A percentile compares a stretch with the other conserved stretches of the same genome.
phyloP scores from a whole-genome alignment of 441 rosid species.

The Macaranga tanarius region DNA sequence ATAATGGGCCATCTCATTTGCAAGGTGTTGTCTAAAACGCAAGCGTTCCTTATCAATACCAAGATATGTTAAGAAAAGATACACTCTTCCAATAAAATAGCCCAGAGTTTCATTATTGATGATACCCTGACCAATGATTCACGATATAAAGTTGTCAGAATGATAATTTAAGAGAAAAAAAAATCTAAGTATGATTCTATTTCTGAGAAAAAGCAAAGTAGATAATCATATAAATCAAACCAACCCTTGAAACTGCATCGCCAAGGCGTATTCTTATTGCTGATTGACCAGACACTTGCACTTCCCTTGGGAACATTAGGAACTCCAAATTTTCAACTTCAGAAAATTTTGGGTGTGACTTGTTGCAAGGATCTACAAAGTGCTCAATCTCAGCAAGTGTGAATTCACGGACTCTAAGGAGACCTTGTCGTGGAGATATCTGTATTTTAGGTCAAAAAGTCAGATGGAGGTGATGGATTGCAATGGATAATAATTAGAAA shows the following conservation, averaged over 20 bases:
- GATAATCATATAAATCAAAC: conserved; percentile 4
- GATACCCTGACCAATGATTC: conserved; percentile 41
- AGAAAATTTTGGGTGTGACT: no score
- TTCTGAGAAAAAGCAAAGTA: conserved; percentile 1
- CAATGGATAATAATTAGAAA: no score
- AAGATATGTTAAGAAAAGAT: conserved; percentile 54
- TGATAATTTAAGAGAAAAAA: background rate
- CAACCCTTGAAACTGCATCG: conserved; percentile 60
- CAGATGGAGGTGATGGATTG: no score
- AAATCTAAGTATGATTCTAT: no score
- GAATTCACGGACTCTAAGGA: no score
- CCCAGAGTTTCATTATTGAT: conserved; percentile 70
- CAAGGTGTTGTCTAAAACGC: conserved; percentile 45
- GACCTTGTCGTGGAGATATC: no score
- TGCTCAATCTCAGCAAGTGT: no score
- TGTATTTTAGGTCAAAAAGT: no score
- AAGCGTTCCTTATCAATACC: conserved; percentile 51
- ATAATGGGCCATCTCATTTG: conserved; percentile 84
- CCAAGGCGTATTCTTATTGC: conserved; percentile 39
- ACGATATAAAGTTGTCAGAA: background rate
- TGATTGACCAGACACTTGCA: no score
- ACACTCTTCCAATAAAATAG: conserved; percentile 72
- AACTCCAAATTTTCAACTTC: no score
- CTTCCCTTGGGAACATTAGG: no score
- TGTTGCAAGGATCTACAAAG: no score